Percentiles rank a stretch among this genome's conserved stretches.
Conservation (phyloP, 495 filamentous ascomycete species). For the Letharia lupina region DNA sequence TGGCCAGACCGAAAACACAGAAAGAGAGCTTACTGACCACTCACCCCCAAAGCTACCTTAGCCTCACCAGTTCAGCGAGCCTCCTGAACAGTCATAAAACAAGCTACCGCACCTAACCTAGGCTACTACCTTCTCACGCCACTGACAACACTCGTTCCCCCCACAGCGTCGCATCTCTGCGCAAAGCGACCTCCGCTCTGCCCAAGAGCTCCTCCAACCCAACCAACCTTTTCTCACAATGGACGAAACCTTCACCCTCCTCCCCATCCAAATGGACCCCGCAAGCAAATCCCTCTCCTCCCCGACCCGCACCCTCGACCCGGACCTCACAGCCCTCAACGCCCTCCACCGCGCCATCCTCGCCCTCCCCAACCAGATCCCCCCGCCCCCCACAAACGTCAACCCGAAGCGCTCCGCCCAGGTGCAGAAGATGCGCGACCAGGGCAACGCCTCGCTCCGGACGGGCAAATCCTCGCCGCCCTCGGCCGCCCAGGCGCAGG, state of each 20-base stretch:
- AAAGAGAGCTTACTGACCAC: not conserved
- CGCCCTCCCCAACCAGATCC: slow-evolving; percentile 43
- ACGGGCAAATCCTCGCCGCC: slow-evolving; percentile 51
- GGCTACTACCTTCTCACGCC: not conserved
- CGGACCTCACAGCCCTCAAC: slow-evolving; percentile 57
- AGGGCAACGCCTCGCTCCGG: slow-evolving; percentile 72
- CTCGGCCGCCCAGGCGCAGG: slow-evolving; percentile 25
- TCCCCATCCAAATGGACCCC: slow-evolving; percentile 74
- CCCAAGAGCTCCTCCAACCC: not conserved
- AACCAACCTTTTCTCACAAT: slow-evolving; percentile 31
- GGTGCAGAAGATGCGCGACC: slow-evolving; percentile 83
- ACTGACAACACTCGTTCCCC: not conserved
- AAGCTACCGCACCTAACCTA: not conserved
- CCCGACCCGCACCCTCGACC: slow-evolving; percentile 49
- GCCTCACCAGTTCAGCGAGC: not conserved
- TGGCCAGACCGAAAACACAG: not conserved
- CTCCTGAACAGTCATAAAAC: not conserved
- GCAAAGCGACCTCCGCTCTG: not conserved
- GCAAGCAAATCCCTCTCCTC: slow-evolving; percentile 65
- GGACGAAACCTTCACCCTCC: slow-evolving; percentile 73
- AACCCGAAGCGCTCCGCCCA: slow-evolving; percentile 80
- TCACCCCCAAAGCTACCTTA: no score
- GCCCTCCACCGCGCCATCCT: slow-evolving; percentile 63
- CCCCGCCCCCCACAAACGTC: slow-evolving; percentile 71
- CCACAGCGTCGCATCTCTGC: not conserved